Evolutionary conservation across 495 filamentous ascomycete species (phyloP), one percentile per base, ranked within the genome.

Genomic region (Trichoderma orchidacearum): DNA sequence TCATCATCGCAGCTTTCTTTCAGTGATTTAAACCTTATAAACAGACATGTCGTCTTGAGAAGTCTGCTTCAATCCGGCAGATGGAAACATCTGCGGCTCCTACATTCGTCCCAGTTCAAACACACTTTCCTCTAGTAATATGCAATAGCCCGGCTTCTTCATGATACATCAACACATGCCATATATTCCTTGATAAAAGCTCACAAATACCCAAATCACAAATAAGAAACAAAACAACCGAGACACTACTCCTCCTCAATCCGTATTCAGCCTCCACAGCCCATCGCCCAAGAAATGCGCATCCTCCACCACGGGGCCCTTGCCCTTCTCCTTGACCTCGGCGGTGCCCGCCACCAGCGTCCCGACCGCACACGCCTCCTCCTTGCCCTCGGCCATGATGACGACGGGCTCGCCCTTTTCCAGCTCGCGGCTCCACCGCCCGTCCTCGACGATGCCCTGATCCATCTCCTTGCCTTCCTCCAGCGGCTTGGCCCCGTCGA

Each of bases 251-350:
- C 29, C 45, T 18, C 52, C 32, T 60, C 67, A 95, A 68, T 90
- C 87, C 56, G 87, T 69, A 58, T 69, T 72, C 69, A 94, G 70
- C 72, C 73, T 84, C 93, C 93, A 98, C 60, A 98, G 69, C 55
- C 92, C 93, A 81, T 98, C 93, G 6, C 94, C 93, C 48, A 96
- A 66, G 76, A 83, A 96, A 82, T 96, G 92, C 53, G 86, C 87
- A 58, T 85, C 82, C 76, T 98, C 93, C 63, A 96, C 86, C 23
- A 87, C 93, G 31, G 90, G 85, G 1, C 90, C 94, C 74, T 95
- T 96, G 59, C 87, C 87, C 73, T 92, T 89, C 63, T 80, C 84
- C 80, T 89, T 95, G 61, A 94, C 87, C 70, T 96, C 89, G 76
- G 86, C 83, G 0, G 93, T 96, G 12, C 90, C 86, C 76, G 87